Base-by-base conservation (phyloP, 1,139 yeast genomes). In the Diutina siamensis region DNA sequence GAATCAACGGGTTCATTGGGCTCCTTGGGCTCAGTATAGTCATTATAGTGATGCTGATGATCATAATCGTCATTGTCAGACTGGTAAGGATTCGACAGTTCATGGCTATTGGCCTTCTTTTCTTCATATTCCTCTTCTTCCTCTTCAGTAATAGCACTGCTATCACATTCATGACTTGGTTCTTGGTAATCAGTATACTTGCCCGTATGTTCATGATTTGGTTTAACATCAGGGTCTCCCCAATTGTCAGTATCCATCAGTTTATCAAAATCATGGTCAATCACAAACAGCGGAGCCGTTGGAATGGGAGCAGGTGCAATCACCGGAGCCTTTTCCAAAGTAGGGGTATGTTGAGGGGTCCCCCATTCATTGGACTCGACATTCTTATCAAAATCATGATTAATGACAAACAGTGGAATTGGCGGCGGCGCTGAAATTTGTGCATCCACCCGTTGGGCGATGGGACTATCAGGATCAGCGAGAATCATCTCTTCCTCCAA, bases 391-490 rank as follows among this genome's bases (percentile, higher is more conserved):
- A 13, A 38, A 18, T 38, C 42, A 15, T 38, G 31, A 17, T 38
- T 38, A 25, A 38, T 38, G 32, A 38, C 42, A 38, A 38, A 38
- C 42, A 25, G 19, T 2, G 40, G 40, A 17, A 35, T 35, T 2
- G 40, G 40, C 9, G 40, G 28, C 2, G 40, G 40, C 2, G 9
- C 15, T 31, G 34, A n/a, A n/a, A n/a, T n/a, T n/a, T n/a, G n/a
- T n/a, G n/a, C n/a, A n/a, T n/a, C 15, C 15, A 12, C 34, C 34
- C 4, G 34, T 10, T 8, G 5, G 5, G 28, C 28, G 28, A 25
- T 25, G 5, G 28, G 28, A n/a, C n/a, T n/a, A n/a, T n/a, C n/a
- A n/a, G n/a, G n/a, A n/a, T n/a, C n/a, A n/a, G n/a, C n/a, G n/a
- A n/a, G n/a, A n/a, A n/a, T n/a, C n/a, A 25, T 7, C 3, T 38